These are phyloP conservation scores for Wickerhamiella domercqiae DNA, from an alignment of 805 yeast species.

Conservation along the genomic window DNA sequence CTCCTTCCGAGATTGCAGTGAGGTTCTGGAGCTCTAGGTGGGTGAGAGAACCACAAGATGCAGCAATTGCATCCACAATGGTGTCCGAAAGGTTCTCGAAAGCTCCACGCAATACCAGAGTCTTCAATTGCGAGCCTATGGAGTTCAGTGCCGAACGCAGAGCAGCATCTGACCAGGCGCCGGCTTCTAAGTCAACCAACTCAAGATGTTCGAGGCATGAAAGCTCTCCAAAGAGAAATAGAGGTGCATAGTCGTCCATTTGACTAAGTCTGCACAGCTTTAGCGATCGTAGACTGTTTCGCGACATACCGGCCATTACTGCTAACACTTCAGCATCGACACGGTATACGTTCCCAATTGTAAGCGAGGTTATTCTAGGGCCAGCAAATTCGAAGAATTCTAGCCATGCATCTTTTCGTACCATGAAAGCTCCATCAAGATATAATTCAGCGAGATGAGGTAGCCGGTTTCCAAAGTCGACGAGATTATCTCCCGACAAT, in stretches of 20 bases:
- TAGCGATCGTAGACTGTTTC: slow-evolving; percentile 35
- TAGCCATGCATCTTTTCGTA: slow-evolving; percentile 65
- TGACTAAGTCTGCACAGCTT: slow-evolving; percentile 62
- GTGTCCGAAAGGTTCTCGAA: slow-evolving; percentile 35
- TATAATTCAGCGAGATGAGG: slow-evolving; percentile 36
- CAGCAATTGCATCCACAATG: slow-evolving; percentile 36
- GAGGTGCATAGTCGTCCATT: slow-evolving; percentile 38
- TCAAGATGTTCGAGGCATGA: slow-evolving; percentile 42
- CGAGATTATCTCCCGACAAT: slow-evolving; percentile 58
- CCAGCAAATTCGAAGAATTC: slow-evolving; percentile 49
- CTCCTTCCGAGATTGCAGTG: slow-evolving; percentile 55
- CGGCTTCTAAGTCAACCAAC: slow-evolving; percentile 48
- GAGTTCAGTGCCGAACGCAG: slow-evolving; percentile 37
- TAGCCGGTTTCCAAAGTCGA: slow-evolving; percentile 41
- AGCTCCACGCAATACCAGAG: slow-evolving; percentile 59
- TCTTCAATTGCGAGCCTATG: slow-evolving; percentile 41
- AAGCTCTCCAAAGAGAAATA: slow-evolving; percentile 46
- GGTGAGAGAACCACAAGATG: slow-evolving; percentile 35
- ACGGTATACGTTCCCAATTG: slow-evolving; percentile 69
- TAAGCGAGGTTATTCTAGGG: slow-evolving; percentile 39
- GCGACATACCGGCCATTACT: slow-evolving; percentile 43
- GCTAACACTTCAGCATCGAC: slow-evolving; percentile 53
- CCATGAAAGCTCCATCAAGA: slow-evolving; percentile 84
- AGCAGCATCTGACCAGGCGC: slow-evolving; percentile 54
- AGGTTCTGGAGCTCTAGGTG: slow-evolving; percentile 42